Percentiles rank a stretch among this genome's conserved stretches.
These are phyloP conservation scores for Hyphopichia pseudoburtonii DNA, from an alignment of 1,139 yeast species.

Conservation along the genomic window DNA sequence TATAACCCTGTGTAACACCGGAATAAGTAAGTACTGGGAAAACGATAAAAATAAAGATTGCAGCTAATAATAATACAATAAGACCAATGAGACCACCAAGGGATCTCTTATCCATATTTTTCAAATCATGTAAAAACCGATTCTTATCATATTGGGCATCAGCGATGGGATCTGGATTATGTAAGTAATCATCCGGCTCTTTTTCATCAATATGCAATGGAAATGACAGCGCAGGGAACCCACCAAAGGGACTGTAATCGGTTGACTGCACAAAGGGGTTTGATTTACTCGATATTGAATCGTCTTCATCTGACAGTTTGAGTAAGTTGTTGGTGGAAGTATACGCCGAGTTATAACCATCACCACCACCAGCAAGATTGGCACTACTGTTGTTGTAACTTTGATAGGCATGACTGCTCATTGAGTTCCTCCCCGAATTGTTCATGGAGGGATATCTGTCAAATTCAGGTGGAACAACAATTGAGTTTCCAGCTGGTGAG, in stretches of 20 bases:
- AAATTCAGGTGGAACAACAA: conserved; percentile 34
- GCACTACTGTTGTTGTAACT: conserved; percentile 1
- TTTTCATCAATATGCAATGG: conserved; percentile 26
- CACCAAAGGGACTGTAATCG: conserved; percentile 27
- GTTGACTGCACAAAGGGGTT: conserved; percentile 15
- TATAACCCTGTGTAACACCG: conserved; percentile 14
- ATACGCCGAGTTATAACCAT: conserved; percentile 2
- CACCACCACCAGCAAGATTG: conserved; percentile 4
- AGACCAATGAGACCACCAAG: conserved; percentile 20
- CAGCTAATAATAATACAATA: conserved; percentile 16
- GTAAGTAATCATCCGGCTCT: conserved; percentile 28
- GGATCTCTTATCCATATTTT: conserved; percentile 22
- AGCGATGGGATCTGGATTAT: conserved; percentile 28
- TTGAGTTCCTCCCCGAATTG: conserved; percentile 27
- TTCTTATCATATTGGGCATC: conserved; percentile 29
- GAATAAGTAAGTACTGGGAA: conserved; percentile 25
- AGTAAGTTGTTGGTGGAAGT: conserved; percentile 3
- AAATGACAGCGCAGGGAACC: conserved; percentile 26
- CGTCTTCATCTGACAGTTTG: conserved; percentile 10
- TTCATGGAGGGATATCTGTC: conserved; percentile 47
- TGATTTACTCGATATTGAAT: conserved; percentile 15
- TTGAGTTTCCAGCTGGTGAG: conserved; percentile 2
- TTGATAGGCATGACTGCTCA: conserved; percentile 2
- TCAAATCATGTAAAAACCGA: conserved; percentile 23
- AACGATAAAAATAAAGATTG: conserved; percentile 19